Conservation (phyloP, 2,329 filamentous ascomycete species). For the Fusarium ambrosium region DNA sequence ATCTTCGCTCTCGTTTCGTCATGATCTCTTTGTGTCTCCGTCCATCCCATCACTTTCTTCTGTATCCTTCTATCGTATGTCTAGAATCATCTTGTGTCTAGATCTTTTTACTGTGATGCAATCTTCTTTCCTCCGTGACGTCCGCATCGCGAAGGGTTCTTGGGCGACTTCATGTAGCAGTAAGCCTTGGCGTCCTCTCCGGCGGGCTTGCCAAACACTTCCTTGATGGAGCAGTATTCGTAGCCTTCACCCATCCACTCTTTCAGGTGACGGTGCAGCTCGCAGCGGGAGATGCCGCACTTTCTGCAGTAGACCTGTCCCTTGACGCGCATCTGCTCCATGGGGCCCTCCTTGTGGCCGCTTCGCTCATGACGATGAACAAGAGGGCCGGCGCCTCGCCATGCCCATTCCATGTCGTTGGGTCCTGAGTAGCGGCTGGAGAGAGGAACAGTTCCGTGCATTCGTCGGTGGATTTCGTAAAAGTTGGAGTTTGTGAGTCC, state of each 20-base stretch:
- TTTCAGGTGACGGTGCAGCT: constrained; percentile 73
- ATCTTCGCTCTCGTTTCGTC: constrained; percentile 29
- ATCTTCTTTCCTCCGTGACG: constrained; percentile 60
- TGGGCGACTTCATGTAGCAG: constrained; percentile 72
- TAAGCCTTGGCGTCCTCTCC: constrained; percentile 61
- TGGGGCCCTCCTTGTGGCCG: constrained; percentile 42
- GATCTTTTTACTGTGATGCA: constrained; percentile 18
- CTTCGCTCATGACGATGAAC: constrained; percentile 48
- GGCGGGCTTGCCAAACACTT: constrained; percentile 67
- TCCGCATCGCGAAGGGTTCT: constrained; percentile 70
- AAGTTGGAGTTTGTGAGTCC: constrained; percentile 70
- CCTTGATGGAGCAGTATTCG: constrained; percentile 73
- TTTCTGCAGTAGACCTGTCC: constrained; percentile 74
- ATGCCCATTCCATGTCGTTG: constrained; percentile 75
- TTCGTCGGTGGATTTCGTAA: constrained; percentile 69
- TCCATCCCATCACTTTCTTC: constrained; percentile 13
- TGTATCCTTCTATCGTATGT: constrained; percentile 15
- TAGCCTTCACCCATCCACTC: constrained; percentile 69
- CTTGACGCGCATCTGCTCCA: constrained; percentile 65
- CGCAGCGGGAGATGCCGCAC: constrained; percentile 72
- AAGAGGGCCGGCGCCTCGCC: constrained; percentile 67
- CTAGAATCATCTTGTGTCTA: constrained; percentile 7
- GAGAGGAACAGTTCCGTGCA: constrained; percentile 69
- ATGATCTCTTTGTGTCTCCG: constrained; percentile 22
- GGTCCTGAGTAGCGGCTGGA: constrained; percentile 70